Evolutionary conservation across 2,329 filamentous ascomycete species (phyloP).

Genomic region (Neopestalotiopsis sp.): DNA sequence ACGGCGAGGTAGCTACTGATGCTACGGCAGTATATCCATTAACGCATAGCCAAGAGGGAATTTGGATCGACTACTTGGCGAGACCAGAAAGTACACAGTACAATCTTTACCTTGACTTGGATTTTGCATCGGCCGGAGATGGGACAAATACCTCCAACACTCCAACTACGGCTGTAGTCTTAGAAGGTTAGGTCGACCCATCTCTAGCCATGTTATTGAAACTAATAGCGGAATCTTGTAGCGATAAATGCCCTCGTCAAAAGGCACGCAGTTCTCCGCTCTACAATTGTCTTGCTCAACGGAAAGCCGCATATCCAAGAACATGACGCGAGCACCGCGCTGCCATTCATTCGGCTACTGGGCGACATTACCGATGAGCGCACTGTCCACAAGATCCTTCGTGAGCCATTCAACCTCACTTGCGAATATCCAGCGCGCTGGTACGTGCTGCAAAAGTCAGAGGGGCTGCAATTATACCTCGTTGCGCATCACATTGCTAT

Average conservation of each 20-base stretch:
- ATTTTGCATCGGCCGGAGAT: background rate
- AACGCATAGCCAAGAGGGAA: slow-evolving; percentile 4
- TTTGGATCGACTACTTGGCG: slow-evolving; percentile 1
- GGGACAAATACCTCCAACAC: background rate
- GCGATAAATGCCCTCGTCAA: background rate
- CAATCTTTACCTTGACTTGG: background rate
- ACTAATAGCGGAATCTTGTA: background rate
- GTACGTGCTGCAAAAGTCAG: background rate
- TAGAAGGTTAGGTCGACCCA: background rate
- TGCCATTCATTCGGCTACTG: background rate
- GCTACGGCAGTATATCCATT: background rate
- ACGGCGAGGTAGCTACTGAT: slow-evolving; percentile 4
- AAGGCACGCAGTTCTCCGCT: background rate
- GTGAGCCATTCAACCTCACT: background rate
- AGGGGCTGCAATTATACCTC: background rate
- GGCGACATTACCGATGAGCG: background rate
- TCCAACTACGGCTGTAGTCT: background rate
- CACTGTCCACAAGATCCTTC: background rate
- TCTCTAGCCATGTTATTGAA: background rate
- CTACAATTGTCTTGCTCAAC: background rate
- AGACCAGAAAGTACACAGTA: background rate
- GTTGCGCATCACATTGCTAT: background rate
- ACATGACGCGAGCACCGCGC: background rate
- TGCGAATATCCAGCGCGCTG: background rate
- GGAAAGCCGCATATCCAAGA: slow-evolving; percentile 2